Evolutionary conservation across 495 filamentous ascomycete genomes (phyloP).

Genomic region (Xylaria intraflava): DNA sequence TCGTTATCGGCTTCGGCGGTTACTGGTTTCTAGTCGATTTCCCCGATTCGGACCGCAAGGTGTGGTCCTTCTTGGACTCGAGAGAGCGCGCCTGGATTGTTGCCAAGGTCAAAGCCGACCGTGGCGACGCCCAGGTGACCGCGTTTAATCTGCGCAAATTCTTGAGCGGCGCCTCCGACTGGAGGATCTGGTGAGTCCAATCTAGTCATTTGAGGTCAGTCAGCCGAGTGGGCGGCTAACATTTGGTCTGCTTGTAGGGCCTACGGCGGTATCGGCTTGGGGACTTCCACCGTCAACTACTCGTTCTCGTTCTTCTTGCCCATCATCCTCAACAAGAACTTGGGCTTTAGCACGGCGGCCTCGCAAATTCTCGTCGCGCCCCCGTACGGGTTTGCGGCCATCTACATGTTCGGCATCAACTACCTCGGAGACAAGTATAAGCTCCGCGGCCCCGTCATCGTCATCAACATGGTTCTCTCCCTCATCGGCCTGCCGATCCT

Average conservation of each 20-base stretch:
- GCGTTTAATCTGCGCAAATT: slow-evolving; percentile 45
- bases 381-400: slow-evolving; percentile 50
- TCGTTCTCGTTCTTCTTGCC: slow-evolving; percentile 60
- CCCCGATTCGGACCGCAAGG: slow-evolving; percentile 46
- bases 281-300: slow-evolving; percentile 50
- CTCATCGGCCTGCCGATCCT: slow-evolving; percentile 40
- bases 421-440: slow-evolving; percentile 50
- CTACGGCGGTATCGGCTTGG: slow-evolving; percentile 49
- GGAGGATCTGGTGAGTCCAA: slow-evolving; percentile 50
- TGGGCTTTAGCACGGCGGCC: slow-evolving; percentile 47
- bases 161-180: slow-evolving; percentile 39
- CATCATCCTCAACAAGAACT: slow-evolving; percentile 50
- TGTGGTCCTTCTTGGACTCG: slow-evolving; percentile 47
- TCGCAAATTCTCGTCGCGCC: slow-evolving; percentile 57
- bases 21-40: slow-evolving; percentile 54
- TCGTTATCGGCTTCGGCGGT: slow-evolving; percentile 36
- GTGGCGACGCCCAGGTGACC: slow-evolving; percentile 43
- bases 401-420: slow-evolving; percentile 49
- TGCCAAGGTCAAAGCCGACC: slow-evolving; percentile 48
- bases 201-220: neutral
- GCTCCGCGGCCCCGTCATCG: slow-evolving; percentile 47
- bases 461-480: slow-evolving; percentile 40
- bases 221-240: neutral
- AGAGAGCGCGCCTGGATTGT: slow-evolving; percentile 48
- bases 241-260: slow-evolving; percentile 15